Percentiles rank a stretch among this genome's conserved stretches.
These are phyloP conservation scores for Kwoniella sp. DNA, from an alignment of 768 basidiomycete genomes.

Conservation along the genomic window DNA sequence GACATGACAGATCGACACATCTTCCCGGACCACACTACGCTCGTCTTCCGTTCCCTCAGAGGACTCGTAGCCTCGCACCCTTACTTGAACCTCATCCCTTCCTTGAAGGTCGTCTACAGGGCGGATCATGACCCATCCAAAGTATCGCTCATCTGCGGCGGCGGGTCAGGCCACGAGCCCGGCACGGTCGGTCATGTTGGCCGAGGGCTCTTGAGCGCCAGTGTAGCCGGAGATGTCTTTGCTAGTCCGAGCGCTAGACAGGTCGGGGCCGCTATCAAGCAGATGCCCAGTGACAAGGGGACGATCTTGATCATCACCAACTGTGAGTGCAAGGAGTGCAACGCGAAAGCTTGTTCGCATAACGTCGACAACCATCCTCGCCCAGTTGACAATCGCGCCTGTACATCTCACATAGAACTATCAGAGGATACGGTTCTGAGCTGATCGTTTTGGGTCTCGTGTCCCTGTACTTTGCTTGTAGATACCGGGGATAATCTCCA, in stretches of 20 bases:
- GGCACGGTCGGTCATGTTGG: slow-evolving; percentile 51
- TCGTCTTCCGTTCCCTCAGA: slow-evolving; percentile 43
- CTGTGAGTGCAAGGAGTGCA: slow-evolving; percentile 39
- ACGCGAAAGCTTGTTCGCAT: no score
- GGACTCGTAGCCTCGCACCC: slow-evolving; percentile 51
- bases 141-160: slow-evolving; percentile 51
- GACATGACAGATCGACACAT: slow-evolving; percentile 51
- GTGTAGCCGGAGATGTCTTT: slow-evolving; percentile 52
- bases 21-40: slow-evolving; percentile 49
- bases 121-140: slow-evolving; percentile 47
- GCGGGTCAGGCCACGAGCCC: slow-evolving; percentile 52
- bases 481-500: slow-evolving; percentile 77
- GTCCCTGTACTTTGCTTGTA: no score
- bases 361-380: no score
- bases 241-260: slow-evolving; percentile 51
- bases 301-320: slow-evolving; percentile 53
- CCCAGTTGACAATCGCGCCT: no score
- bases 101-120: slow-evolving; percentile 51
- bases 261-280: slow-evolving; percentile 48
- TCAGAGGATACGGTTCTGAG: no score
- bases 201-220: slow-evolving; percentile 42
- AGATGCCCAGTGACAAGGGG: slow-evolving; percentile 45
- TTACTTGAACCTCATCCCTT: slow-evolving; percentile 47
- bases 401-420: no score
- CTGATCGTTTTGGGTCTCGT: no score